A percentile compares a stretch with the other conserved stretches of the same genome.
These are phyloP conservation scores for Calonectria pseudoturangicola DNA, from an alignment of 2,329 filamentous ascomycete species.

Conservation along the genomic window DNA sequence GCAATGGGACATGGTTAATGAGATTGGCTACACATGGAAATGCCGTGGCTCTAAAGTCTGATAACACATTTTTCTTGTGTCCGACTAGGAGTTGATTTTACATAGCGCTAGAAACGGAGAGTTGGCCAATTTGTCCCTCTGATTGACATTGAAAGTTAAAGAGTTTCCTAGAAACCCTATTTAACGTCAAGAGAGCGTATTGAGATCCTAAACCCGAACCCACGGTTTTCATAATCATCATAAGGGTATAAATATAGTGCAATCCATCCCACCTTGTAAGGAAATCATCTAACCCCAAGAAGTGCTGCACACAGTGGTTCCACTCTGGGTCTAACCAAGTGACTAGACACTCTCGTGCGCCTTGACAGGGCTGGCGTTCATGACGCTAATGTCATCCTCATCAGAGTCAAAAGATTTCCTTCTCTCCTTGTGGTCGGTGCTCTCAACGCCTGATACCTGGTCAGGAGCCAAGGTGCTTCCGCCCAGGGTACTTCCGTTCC, in stretches of 20 bases:
- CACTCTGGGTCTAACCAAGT: not conserved
- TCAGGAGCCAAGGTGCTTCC: slow-evolving; percentile 38
- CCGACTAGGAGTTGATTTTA: not conserved
- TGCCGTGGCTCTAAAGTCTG: too few species aligned
- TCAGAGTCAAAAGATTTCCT: slow-evolving; percentile 51
- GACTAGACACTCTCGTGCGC: slow-evolving; percentile 63
- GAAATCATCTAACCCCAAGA: slow-evolving; percentile 4
- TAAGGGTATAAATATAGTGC: slow-evolving; percentile 19
- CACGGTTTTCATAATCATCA: not conserved
- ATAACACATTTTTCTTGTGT: not conserved
- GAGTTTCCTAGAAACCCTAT: not conserved
- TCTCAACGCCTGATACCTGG: slow-evolving; percentile 50
- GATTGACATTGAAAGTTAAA: slow-evolving; percentile 1
- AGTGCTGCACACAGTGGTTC: too few species aligned
- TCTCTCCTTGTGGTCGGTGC: slow-evolving; percentile 48
- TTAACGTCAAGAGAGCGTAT: slow-evolving; percentile 8
- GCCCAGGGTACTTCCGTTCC: slow-evolving; percentile 35
- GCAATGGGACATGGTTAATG: too few species aligned
- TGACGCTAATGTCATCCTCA: slow-evolving; percentile 60
- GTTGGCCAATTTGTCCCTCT: slow-evolving; percentile 15
- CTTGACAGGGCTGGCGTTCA: slow-evolving; percentile 61
- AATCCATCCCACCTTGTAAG: not conserved
- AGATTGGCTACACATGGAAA: too few species aligned
- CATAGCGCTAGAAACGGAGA: not conserved
- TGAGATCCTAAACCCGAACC: not conserved